Evolutionary conservation across 495 filamentous ascomycete genomes (phyloP).

Genomic region (Aspergillus nanangensis): DNA sequence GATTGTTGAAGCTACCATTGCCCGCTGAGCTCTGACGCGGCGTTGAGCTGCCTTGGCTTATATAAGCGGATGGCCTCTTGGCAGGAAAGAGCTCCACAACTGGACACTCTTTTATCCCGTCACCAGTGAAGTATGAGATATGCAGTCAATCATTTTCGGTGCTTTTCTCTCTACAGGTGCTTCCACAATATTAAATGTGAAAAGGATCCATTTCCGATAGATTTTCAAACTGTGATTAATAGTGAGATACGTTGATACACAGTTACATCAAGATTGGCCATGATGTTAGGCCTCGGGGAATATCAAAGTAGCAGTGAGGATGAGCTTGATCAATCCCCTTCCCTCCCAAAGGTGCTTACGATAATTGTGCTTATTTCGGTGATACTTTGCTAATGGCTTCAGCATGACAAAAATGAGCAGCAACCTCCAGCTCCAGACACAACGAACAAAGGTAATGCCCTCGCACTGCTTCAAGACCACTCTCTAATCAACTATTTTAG

Average conservation of each 20-base stretch:
- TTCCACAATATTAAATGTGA: too few relatives aligned
- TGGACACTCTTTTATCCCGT: neutral
- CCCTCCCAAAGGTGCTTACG: constrained; percentile 21
- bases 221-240: too few relatives aligned
- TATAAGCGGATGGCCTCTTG: constrained; percentile 21
- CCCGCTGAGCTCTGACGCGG: constrained; percentile 30
- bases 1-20: constrained; percentile 8
- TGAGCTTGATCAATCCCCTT: constrained; percentile 34
- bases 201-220: too few relatives aligned
- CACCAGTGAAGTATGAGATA: too few relatives aligned
- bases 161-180: too few relatives aligned
- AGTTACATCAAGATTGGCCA: too few relatives aligned
- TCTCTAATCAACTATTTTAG: constrained; percentile 5
- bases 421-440: neutral
- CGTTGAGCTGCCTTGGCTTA: constrained; percentile 42
- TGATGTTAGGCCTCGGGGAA: constrained; percentile 63
- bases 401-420: neutral
- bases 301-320: constrained; percentile 83
- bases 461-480: neutral
- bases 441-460: neutral
- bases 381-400: neutral
- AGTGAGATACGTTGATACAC: too few relatives aligned
- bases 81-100: neutral
- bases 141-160: too few relatives aligned
- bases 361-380: too few relatives aligned